phyloP scores from a whole-genome alignment of 805 yeast genomes.

The Clavispora asparagi region DNA sequence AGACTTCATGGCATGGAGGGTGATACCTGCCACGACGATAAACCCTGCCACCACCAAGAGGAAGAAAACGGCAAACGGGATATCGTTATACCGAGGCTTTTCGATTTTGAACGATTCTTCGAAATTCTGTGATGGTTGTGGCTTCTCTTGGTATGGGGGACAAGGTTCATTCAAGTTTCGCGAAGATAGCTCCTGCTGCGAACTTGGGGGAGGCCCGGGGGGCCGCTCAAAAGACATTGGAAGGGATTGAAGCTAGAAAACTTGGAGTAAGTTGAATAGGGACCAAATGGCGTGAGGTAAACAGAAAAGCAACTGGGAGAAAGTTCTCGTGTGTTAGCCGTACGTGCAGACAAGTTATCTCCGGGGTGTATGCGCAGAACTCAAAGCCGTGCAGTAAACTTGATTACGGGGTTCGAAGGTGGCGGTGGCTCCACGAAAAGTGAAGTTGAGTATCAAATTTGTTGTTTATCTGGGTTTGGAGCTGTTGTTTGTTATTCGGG shows the following conservation, averaged over 20 bases:
- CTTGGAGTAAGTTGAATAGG: neutral
- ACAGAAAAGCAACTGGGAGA: neutral
- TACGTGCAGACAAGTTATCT: neutral
- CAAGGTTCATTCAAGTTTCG: neutral
- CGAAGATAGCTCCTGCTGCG: neutral
- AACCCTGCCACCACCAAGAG: conserved; percentile 53
- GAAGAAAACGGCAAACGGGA: conserved; percentile 58
- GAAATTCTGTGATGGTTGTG: conserved; percentile 37
- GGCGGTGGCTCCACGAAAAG: too few relatives aligned
- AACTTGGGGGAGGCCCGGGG: neutral
- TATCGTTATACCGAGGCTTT: conserved; percentile 63
- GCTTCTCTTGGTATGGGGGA: conserved; percentile 23
- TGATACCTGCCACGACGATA: conserved; percentile 61
- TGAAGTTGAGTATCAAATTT: too few relatives aligned
- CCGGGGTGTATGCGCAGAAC: neutral
- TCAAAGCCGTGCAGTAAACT: neutral
- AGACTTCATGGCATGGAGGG: conserved; percentile 57
- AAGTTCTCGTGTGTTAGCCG: neutral
- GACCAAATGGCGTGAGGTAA: neutral
- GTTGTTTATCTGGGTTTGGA: too few relatives aligned
- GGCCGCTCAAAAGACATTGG: neutral
- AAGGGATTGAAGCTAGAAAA: neutral
- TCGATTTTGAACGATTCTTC: conserved; percentile 66
- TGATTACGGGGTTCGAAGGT: too few relatives aligned
- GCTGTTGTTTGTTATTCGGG: too few relatives aligned